Evolutionary conservation across 345 rosid genomes (phyloP).

Genomic region (Euphorbia tirucalli): DNA sequence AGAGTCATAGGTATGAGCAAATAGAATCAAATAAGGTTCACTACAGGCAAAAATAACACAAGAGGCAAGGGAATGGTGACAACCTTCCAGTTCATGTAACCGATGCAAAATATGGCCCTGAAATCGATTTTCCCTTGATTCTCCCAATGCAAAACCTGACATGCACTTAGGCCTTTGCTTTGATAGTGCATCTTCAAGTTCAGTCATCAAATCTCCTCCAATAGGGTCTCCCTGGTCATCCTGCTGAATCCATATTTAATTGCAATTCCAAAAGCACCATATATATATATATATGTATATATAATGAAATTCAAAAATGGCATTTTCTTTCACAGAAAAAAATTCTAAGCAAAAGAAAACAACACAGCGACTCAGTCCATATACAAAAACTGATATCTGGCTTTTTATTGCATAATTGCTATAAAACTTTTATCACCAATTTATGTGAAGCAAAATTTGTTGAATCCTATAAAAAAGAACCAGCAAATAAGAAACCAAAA

Average conservation of each 20-base stretch:
- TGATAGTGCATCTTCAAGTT: conserved; percentile 79
- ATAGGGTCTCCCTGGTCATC: conserved; percentile 31
- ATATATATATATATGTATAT: too few relatives aligned
- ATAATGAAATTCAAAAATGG: conserved; percentile 5
- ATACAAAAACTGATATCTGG: neutral
- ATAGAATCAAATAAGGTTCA: neutral
- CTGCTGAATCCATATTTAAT: conserved; percentile 34
- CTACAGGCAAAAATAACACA: conserved; percentile 4
- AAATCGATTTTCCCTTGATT: conserved; percentile 50
- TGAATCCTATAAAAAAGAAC: neutral
- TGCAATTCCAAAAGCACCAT: conserved; percentile 10
- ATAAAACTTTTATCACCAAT: neutral
- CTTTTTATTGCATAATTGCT: neutral
- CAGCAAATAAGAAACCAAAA: neutral
- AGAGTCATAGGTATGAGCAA: neutral
- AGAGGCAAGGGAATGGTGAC: conserved; percentile 7
- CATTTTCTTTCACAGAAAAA: neutral
- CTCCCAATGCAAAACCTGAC: conserved; percentile 52
- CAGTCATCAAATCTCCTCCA: conserved; percentile 65
- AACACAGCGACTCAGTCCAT: neutral
- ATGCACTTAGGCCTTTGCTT: conserved; percentile 53
- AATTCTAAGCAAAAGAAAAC: neutral
- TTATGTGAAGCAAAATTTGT: too few relatives aligned
- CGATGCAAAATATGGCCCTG: conserved; percentile 68
- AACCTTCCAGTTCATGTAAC: conserved; percentile 84